Evolutionary conservation across 805 yeast species (phyloP), one percentile per base, ranked within the genome.

Genomic region (baker's yeast (Saccharomyces cerevisiae)): DNA sequence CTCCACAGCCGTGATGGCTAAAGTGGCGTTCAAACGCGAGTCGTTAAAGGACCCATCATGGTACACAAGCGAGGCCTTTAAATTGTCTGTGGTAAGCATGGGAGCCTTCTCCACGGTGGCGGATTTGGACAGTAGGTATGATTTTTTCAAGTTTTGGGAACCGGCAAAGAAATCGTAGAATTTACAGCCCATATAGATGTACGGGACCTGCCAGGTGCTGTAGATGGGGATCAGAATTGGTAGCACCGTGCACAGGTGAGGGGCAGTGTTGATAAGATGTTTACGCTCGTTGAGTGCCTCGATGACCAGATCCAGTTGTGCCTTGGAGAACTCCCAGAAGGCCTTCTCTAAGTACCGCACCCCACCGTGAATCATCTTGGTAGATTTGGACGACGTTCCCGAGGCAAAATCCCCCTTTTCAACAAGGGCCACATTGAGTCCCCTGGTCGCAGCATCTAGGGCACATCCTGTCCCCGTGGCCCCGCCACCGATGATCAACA

Each of bases 341-440:
- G 97, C 97, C 76, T 91, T 91, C 70, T 91, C 98, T 66, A 91
- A 79, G 71, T 91, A 91, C 65, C 98, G 79, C 47, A 91, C 97
- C 70, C 98, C 98, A 61, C 98, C 98, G 69, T 91, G 98, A 47
- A 96, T 96, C 84, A 91, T 87, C 74, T 91, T 91, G 50, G 98
- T 91, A 14, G 96, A 87, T 65, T 90, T 87, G 36, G 97, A 89
- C 8, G 96, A 87, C 14, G 97, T 92, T 46, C 96, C 97, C 9
- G 89, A 79, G 6, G 96, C 96, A 67, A 87, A 91, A 75, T 91
- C 98, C 59, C 82, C 83, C 67, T 85, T 85, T 72, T 91, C 98
- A 55, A 91, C 79, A 55, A 91, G 71, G 51, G 95, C 87, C 47
- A 89, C 96, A 66, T 89, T 87, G 61, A 90, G 80, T 49, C 97